These are phyloP conservation scores for Pseudotsuga menziesii DNA, from an alignment of 75 land plant genomes.

Conservation along the genomic window DNA sequence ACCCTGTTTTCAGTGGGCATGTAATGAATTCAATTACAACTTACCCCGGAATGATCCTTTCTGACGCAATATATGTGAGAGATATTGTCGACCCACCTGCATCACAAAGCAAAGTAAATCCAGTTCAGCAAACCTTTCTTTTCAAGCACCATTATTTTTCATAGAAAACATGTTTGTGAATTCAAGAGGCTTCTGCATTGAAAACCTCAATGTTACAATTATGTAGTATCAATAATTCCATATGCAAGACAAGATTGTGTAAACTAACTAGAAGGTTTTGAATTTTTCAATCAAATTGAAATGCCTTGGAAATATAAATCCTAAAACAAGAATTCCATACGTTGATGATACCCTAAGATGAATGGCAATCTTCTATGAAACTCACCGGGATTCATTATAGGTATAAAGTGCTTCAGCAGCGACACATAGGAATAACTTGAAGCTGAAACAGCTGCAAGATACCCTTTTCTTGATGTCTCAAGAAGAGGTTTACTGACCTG, in stretches of 20 bases:
- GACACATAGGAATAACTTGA: constrained; percentile 94
- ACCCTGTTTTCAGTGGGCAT: not conserved
- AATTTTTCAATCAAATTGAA: not conserved
- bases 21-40: not conserved
- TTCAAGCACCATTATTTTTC: not conserved
- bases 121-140: not conserved
- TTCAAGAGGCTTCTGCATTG: not conserved
- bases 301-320: too few species aligned
- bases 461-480: constrained; percentile 90
- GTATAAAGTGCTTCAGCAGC: constrained; percentile 79
- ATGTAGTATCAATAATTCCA: not conserved
- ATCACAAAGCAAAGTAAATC: constrained; percentile 1
- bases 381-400: constrained; percentile 88
- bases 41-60: constrained; percentile 94
- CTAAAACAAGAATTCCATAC: too few species aligned
- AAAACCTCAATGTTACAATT: not conserved
- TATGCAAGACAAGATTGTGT: not conserved
- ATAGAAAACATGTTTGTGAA: not conserved
- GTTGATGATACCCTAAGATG: too few species aligned
- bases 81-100: constrained; percentile 90
- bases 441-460: constrained; percentile 93
- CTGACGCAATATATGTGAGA: constrained; percentile 95
- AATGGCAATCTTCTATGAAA: too few species aligned
- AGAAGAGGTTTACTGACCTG: constrained; percentile 88
- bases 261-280: not conserved